These are phyloP conservation scores for Diaporthe aspalathi DNA, from an alignment of 2,329 filamentous ascomycete genomes.

Conservation along the genomic window DNA sequence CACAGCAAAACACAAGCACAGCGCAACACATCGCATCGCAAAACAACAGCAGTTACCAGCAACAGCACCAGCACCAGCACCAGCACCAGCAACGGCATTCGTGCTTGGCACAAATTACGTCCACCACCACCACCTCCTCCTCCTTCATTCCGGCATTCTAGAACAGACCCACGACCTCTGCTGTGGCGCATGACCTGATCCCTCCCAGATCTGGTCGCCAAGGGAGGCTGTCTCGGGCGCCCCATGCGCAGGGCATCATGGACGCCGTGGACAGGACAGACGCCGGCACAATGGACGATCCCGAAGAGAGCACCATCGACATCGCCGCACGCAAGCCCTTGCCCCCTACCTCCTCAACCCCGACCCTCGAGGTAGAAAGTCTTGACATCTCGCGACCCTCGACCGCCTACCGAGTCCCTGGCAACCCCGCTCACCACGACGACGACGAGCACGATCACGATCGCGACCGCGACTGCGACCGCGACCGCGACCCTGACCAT, in stretches of 20 bases:
- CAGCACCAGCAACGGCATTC: conserved; percentile 8
- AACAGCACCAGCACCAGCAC: not conserved
- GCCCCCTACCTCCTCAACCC: conserved; percentile 34
- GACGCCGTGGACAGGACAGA: conserved; percentile 16
- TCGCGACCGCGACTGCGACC: not conserved
- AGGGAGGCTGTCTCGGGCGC: conserved; percentile 32
- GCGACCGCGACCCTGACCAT: not conserved
- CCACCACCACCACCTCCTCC: not conserved
- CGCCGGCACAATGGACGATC: conserved; percentile 31
- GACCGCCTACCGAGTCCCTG: conserved; percentile 34
- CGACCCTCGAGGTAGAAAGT: conserved; percentile 28
- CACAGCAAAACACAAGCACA: not conserved
- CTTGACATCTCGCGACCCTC: conserved; percentile 32
- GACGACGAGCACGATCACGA: conserved; percentile 3
- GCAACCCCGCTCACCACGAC: not conserved
- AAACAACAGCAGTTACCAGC: not conserved
- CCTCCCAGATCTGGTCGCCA: conserved; percentile 13
- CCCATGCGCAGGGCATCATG: conserved; percentile 18
- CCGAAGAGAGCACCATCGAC: conserved; percentile 28
- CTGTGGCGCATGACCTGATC: conserved; percentile 23
- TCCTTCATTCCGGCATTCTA: conserved; percentile 12
- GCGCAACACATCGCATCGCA: not conserved
- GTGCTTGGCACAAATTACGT: not conserved
- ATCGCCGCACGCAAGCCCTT: conserved; percentile 34
- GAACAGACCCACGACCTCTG: not conserved